These are phyloP conservation scores for Penicillium sp. DNA, from an alignment of 2,329 filamentous ascomycete genomes.

Conservation along the genomic window DNA sequence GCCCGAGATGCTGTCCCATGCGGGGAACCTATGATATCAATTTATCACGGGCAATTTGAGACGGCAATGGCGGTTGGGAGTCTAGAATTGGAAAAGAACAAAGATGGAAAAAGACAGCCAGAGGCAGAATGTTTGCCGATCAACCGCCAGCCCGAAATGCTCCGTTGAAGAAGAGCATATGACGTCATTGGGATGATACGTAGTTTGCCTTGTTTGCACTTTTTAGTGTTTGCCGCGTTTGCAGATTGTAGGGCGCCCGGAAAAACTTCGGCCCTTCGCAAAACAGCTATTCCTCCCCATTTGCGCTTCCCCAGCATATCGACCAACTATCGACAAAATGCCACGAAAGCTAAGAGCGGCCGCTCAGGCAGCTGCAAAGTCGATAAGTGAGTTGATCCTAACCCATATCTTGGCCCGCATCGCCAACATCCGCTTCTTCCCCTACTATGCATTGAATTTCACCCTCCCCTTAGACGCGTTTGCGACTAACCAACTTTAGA, in stretches of 20 bases:
- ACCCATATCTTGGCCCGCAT: neutral
- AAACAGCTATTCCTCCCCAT: slow-evolving; percentile 16
- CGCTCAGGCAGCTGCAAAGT: slow-evolving; percentile 48
- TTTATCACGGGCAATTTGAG: neutral
- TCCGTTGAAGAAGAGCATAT: neutral
- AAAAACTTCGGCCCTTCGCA: slow-evolving; percentile 13
- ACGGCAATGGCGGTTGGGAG: slow-evolving; percentile 4
- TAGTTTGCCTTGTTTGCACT: neutral
- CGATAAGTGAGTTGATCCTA: slow-evolving; percentile 38
- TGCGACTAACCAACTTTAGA: slow-evolving; percentile 32
- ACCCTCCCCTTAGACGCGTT: slow-evolving; percentile 12
- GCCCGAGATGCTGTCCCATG: neutral
- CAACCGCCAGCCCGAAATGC: slow-evolving; percentile 5
- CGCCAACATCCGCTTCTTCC: neutral
- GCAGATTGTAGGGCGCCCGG: neutral
- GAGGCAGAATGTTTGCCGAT: slow-evolving; percentile 2
- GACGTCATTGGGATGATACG: neutral
- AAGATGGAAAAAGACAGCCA: neutral
- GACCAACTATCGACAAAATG: slow-evolving; percentile 31
- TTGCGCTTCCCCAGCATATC: slow-evolving; percentile 5
- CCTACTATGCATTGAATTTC: neutral
- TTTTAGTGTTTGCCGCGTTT: neutral
- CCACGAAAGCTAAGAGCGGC: slow-evolving; percentile 46
- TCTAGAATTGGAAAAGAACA: neutral
- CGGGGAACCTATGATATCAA: neutral